Conservation (phyloP, 257 asterid species). For the Petunia secreta region DNA sequence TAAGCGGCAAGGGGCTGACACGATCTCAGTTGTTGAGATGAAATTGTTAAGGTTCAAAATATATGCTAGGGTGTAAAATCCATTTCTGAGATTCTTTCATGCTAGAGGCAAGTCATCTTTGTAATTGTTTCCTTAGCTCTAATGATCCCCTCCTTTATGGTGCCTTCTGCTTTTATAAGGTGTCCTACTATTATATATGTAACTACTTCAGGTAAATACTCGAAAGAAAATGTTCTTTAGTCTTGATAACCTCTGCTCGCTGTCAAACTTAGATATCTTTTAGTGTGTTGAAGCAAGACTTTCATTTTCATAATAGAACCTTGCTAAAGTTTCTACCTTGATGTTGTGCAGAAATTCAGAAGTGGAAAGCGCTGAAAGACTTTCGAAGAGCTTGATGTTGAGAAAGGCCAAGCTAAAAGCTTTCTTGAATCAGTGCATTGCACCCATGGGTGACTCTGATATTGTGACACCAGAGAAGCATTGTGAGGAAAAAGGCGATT, state of each 20-base stretch:
- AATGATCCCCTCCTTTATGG: too few species aligned
- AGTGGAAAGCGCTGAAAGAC: slow-evolving; percentile 17
- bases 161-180: not conserved
- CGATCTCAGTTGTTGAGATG: not conserved
- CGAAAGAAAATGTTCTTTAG: not conserved
- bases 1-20: not conserved
- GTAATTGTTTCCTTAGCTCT: not conserved
- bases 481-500: not conserved
- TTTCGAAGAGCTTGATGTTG: slow-evolving; percentile 32
- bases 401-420: slow-evolving; percentile 24
- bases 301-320: too few species aligned
- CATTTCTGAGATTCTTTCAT: not conserved
- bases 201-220: not conserved
- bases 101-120: not conserved
- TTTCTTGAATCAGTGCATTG: not conserved
- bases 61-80: not conserved
- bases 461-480: slow-evolving; percentile 9
- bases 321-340: not conserved
- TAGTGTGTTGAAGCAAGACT: not conserved
- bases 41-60: not conserved
- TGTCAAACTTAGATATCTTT: not conserved
- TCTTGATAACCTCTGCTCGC: not conserved
- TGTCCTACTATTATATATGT: not conserved
- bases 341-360: not conserved
- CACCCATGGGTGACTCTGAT: not conserved